A percentile compares a stretch with the other conserved stretches of the same genome.
Evolutionary conservation across 768 basidiomycete species (phyloP).

Genomic region (Pleurotus salmoneostramineus): DNA sequence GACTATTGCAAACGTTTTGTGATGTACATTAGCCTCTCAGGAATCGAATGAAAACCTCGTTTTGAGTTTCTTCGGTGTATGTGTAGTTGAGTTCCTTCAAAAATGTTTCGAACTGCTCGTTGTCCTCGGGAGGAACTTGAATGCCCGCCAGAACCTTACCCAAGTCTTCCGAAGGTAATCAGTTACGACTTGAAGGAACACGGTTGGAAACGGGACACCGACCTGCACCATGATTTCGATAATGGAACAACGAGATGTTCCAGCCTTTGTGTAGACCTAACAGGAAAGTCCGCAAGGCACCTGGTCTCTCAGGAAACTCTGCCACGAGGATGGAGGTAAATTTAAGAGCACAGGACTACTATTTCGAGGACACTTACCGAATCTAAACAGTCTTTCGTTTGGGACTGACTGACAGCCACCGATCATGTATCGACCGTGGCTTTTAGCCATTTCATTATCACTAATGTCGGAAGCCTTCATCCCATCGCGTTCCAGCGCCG

Average conservation of each 20-base stretch:
- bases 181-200: conserved; percentile 1
- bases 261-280: conserved; percentile 77
- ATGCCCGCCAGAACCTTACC: conserved; percentile 93
- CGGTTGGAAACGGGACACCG: neutral
- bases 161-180: conserved; percentile 52
- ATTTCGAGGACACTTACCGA: conserved; percentile 55
- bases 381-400: conserved; percentile 87
- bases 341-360: neutral
- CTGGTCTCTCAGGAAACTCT: conserved; percentile 97
- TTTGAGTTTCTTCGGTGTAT: conserved; percentile 92
- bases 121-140: conserved; percentile 76
- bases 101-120: conserved; percentile 67
- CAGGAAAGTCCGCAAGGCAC: conserved; percentile 88
- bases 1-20: neutral
- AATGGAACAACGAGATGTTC: conserved; percentile 98
- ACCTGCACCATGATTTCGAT: conserved; percentile 97
- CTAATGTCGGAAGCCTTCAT: conserved; percentile 90
- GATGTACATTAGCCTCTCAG: conserved; percentile 31
- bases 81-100: conserved; percentile 77
- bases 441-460: conserved; percentile 94
- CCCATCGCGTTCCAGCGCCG: conserved; percentile 54
- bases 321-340: conserved; percentile 3
- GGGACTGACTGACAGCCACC: conserved; percentile 77
- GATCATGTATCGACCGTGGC: conserved; percentile 91
- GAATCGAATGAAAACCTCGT: conserved; percentile 78